Evolutionary conservation across 2,329 filamentous ascomycete species (phyloP).

Genomic region (Microcyclospora tardicrescens): DNA sequence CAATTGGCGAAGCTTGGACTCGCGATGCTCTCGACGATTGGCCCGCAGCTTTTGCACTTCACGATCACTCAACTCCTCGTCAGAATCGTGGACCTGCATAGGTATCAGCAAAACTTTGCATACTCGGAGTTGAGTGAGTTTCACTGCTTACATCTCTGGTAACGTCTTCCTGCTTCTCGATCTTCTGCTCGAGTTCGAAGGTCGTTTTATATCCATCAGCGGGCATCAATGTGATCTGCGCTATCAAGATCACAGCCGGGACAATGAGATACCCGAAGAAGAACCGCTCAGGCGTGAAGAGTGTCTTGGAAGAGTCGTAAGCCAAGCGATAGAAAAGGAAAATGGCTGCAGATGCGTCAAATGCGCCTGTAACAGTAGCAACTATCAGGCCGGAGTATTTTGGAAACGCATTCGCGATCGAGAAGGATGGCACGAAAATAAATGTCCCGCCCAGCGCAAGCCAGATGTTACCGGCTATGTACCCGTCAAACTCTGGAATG

Average conservation of each 20-base stretch:
- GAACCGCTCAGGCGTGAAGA: constrained; percentile 35
- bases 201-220: constrained; percentile 39
- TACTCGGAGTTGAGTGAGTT: too few relatives aligned
- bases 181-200: constrained; percentile 70
- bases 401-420: constrained; percentile 40
- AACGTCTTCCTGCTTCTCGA: constrained; percentile 53
- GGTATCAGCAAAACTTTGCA: constrained; percentile 1
- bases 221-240: constrained; percentile 35
- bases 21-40: constrained; percentile 44
- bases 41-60: constrained; percentile 44
- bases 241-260: constrained; percentile 29
- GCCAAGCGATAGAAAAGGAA: constrained; percentile 36
- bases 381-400: constrained; percentile 36
- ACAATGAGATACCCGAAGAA: constrained; percentile 39
- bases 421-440: constrained; percentile 39
- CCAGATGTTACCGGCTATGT: constrained; percentile 38
- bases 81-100: constrained; percentile 38
- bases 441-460: constrained; percentile 38
- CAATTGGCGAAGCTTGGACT: constrained; percentile 57
- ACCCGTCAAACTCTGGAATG: constrained; percentile 54
- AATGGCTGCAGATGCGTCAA: constrained; percentile 37
- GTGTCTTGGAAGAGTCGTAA: constrained; percentile 30
- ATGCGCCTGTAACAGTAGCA: constrained; percentile 38
- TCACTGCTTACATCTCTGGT: constrained; percentile 23
- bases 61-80: constrained; percentile 42